Percentiles rank a stretch among this genome's conserved stretches.
Evolutionary conservation across 1,139 yeast species (phyloP).

Genomic region (Komagataea norvegica): DNA sequence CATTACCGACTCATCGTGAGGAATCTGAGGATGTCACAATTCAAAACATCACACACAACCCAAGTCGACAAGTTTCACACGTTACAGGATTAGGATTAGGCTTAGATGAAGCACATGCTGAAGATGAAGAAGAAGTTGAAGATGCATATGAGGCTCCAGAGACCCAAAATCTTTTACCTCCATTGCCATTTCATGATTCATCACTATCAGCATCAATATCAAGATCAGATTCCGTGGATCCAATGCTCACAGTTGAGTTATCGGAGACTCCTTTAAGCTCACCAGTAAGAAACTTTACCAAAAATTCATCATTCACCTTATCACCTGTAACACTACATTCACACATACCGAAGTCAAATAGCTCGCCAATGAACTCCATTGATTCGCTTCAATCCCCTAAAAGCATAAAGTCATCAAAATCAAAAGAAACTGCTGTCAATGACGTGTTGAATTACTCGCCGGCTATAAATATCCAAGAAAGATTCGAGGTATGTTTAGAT

Average conservation of each 20-base stretch:
- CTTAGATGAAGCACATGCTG: neutral
- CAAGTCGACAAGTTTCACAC: neutral
- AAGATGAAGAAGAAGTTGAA: neutral
- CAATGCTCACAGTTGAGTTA: neutral
- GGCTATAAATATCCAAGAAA: conserved; percentile 16
- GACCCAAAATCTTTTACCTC: conserved; percentile 15
- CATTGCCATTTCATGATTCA: conserved; percentile 13
- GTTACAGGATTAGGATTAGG: conserved; percentile 1
- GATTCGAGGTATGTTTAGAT: conserved; percentile 17
- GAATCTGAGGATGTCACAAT: no score
- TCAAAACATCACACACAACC: neutral
- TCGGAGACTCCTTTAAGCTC: conserved; percentile 4
- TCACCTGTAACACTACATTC: neutral
- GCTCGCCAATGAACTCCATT: neutral
- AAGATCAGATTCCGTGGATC: neutral
- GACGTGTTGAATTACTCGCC: conserved; percentile 14
- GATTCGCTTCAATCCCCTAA: neutral
- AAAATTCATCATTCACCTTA: neutral
- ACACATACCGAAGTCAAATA: neutral
- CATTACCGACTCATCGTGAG: no score
- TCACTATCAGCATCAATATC: conserved; percentile 3
- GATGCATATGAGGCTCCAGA: conserved; percentile 11
- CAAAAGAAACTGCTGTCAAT: neutral
- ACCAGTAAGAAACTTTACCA: neutral
- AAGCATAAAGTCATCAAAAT: neutral